Evolutionary conservation across 2,329 filamentous ascomycete genomes (phyloP).

Genomic region (Xylariaceae sp.): DNA sequence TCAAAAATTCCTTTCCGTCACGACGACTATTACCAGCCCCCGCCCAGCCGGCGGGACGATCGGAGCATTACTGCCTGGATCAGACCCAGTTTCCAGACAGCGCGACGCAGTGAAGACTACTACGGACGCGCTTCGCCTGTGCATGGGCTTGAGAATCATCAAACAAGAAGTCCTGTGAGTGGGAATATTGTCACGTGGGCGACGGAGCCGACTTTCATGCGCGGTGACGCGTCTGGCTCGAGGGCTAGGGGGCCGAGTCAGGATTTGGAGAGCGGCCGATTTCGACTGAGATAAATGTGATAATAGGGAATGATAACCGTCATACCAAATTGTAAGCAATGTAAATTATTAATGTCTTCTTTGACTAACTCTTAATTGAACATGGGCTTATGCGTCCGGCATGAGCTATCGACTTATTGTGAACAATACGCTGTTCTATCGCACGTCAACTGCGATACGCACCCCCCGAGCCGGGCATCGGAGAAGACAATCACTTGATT

Average conservation of each 20-base stretch:
- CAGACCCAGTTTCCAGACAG: slow-evolving; percentile 11
- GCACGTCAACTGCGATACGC: not conserved
- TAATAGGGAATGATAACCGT: not conserved
- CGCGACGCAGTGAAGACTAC: slow-evolving; percentile 13
- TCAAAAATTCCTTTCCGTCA: slow-evolving; percentile 14
- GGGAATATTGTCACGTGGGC: slow-evolving; percentile 29
- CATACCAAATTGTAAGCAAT: not conserved
- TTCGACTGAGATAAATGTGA: not conserved
- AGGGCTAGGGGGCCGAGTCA: slow-evolving; percentile 1
- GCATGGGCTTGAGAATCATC: not conserved
- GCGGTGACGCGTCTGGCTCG: not conserved
- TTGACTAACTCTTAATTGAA: not conserved
- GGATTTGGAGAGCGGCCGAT: slow-evolving; percentile 19
- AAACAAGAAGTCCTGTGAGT: slow-evolving; percentile 10
- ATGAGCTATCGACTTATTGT: not conserved
- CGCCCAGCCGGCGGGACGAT: slow-evolving; percentile 5
- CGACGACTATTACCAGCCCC: slow-evolving; percentile 13
- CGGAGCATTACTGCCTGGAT: not conserved
- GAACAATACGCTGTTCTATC: not conserved
- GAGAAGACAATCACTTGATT: not conserved
- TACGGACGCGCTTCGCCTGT: slow-evolving; percentile 8
- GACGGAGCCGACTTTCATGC: slow-evolving; percentile 10
- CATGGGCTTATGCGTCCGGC: not conserved
- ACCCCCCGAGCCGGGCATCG: not conserved
- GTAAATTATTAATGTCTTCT: not conserved